Conservation (phyloP, 352 stramenopile genomes). For the Phytophthora cryptogea region DNA sequence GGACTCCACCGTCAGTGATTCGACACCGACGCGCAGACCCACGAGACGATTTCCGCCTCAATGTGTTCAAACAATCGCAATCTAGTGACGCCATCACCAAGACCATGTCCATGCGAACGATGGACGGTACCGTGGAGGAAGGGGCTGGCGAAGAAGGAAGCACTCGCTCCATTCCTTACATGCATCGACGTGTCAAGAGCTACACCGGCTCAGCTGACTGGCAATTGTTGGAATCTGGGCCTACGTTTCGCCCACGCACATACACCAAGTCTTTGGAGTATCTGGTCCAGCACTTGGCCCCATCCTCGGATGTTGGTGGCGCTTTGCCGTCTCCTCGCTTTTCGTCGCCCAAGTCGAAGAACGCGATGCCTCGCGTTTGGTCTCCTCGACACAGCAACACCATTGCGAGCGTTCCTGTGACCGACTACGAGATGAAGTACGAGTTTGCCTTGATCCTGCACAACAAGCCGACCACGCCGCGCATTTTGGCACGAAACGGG, state of each 20-base stretch:
- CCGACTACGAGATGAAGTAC: slow-evolving; percentile 79
- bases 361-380: slow-evolving; percentile 67
- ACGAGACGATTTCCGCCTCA: slow-evolving; percentile 27
- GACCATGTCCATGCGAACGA: slow-evolving; percentile 42
- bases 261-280: slow-evolving; percentile 85
- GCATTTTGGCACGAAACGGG: slow-evolving; percentile 74
- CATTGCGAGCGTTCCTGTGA: slow-evolving; percentile 32
- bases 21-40: slow-evolving; percentile 25
- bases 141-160: slow-evolving; percentile 5
- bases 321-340: slow-evolving; percentile 39
- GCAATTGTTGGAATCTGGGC: slow-evolving; percentile 23
- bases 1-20: slow-evolving; percentile 29
- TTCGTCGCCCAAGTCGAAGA: slow-evolving; percentile 52
- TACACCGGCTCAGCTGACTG: slow-evolving; percentile 42
- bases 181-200: slow-evolving; percentile 58
- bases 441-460: slow-evolving; percentile 85
- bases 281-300: slow-evolving; percentile 79
- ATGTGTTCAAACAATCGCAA: slow-evolving; percentile 31
- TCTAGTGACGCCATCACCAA: slow-evolving; percentile 41
- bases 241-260: slow-evolving; percentile 48
- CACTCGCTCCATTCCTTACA: slow-evolving; percentile 13
- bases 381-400: slow-evolving; percentile 59
- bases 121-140: slow-evolving; percentile 26
- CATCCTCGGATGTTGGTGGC: slow-evolving; percentile 38
- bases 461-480: slow-evolving; percentile 80